Conservation (phyloP, 306 rosid genomes). For the Hippophae rhamnoides region DNA sequence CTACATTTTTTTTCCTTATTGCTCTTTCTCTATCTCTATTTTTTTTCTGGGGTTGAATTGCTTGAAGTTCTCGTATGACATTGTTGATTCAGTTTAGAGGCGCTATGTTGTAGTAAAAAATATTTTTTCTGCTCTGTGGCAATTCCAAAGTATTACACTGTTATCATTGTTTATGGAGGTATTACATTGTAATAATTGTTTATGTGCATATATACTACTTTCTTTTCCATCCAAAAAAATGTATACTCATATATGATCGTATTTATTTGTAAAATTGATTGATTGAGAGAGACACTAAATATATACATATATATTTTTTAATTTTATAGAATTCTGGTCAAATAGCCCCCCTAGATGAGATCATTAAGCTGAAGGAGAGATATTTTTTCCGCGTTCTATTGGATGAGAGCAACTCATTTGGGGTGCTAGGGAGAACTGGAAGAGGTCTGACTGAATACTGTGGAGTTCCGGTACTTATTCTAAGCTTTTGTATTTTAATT, state of each 20-base stretch:
- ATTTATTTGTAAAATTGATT: background rate
- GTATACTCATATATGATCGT: background rate
- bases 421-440: constrained; percentile 87
- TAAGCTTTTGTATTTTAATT: background rate
- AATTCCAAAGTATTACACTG: too few relatives aligned
- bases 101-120: too few relatives aligned
- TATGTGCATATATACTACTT: background rate
- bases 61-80: too few relatives aligned
- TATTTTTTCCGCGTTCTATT: constrained; percentile 72
- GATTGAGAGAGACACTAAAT: background rate
- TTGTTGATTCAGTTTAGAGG: too few relatives aligned
- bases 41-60: too few relatives aligned
- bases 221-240: background rate
- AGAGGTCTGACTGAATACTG: constrained; percentile 82
- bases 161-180: too few relatives aligned
- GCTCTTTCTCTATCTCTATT: too few relatives aligned
- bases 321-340: constrained; percentile 85
- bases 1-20: too few relatives aligned
- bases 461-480: constrained; percentile 59
- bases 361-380: constrained; percentile 84
- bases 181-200: too few relatives aligned
- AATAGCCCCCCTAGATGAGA: constrained; percentile 84
- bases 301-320: background rate
- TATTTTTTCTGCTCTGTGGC: too few relatives aligned
- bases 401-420: constrained; percentile 98